Percentiles rank a stretch among this genome's conserved stretches.
These are phyloP conservation scores for Macrolepiota dolichaula DNA, from an alignment of 768 basidiomycete genomes.

Conservation along the genomic window DNA sequence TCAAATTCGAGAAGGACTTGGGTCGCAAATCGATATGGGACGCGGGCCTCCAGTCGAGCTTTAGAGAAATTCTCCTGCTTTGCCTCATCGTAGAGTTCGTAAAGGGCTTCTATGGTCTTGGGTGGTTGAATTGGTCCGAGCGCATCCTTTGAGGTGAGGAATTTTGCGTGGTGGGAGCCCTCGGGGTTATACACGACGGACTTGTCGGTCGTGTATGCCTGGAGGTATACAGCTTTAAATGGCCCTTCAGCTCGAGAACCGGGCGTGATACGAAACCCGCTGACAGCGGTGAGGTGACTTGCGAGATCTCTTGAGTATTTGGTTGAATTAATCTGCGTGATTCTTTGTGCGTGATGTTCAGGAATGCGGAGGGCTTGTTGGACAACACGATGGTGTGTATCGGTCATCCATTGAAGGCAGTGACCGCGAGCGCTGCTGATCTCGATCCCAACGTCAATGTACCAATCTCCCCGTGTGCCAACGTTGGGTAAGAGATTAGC, in stretches of 20 bases:
- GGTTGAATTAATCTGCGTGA: not conserved
- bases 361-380: not conserved
- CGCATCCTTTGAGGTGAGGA: not conserved
- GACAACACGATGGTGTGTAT: not conserved
- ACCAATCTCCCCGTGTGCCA: slow-evolving; percentile 15
- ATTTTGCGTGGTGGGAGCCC: slow-evolving; percentile 9
- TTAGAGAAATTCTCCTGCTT: not conserved
- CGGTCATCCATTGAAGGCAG: slow-evolving; percentile 17
- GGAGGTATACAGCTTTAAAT: slow-evolving; percentile 11
- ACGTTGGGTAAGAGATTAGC: not conserved
- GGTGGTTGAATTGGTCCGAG: not conserved
- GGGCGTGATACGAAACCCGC: slow-evolving; percentile 15
- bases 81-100: slow-evolving; percentile 1
- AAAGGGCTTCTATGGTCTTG: not conserved
- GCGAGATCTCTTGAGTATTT: slow-evolving; percentile 15
- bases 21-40: slow-evolving; percentile 1
- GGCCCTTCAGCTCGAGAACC: slow-evolving; percentile 8
- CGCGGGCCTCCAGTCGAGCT: slow-evolving; percentile 10
- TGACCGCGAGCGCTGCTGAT: slow-evolving; percentile 4
- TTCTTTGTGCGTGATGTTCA: not conserved
- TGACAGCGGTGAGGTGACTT: slow-evolving; percentile 15
- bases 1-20: not conserved
- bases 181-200: slow-evolving; percentile 10
- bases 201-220: slow-evolving; percentile 20
- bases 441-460: slow-evolving; percentile 20